Evolutionary conservation across 306 rosid species (phyloP).

Genomic region (Fagus sylvatica): DNA sequence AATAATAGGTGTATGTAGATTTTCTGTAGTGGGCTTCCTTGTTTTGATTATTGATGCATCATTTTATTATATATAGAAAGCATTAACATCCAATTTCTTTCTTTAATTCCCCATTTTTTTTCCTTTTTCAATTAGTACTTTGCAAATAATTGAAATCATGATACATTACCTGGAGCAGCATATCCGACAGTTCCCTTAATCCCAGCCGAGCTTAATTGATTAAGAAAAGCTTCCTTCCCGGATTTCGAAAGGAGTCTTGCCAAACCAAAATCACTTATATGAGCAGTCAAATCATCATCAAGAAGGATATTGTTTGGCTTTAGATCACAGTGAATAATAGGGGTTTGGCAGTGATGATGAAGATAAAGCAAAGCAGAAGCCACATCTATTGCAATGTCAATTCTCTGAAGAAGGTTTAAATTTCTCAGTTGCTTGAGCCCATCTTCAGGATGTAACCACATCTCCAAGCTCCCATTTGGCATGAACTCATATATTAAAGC

Average conservation of each 20-base stretch:
- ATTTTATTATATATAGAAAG: neutral
- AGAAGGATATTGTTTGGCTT: conserved; percentile 27
- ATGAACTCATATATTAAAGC: conserved; percentile 21
- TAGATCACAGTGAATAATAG: conserved; percentile 25
- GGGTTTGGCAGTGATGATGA: conserved; percentile 13
- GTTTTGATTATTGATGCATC: too few species aligned
- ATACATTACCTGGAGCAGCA: conserved; percentile 5
- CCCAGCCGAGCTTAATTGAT: neutral
- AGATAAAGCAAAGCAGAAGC: conserved; percentile 24
- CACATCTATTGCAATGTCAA: conserved; percentile 18
- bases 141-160: neutral
- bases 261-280: conserved; percentile 17
- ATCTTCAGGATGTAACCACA: conserved; percentile 15
- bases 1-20: too few species aligned
- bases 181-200: conserved; percentile 21
- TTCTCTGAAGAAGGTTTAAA: neutral
- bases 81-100: too few species aligned
- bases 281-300: conserved; percentile 10
- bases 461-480: conserved; percentile 21
- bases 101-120: too few species aligned
- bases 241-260: conserved; percentile 15
- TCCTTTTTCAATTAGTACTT: too few species aligned
- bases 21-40: too few species aligned
- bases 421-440: neutral
- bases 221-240: neutral